Conservation (phyloP, 257 asterid species). For the Echites panduratus region DNA sequence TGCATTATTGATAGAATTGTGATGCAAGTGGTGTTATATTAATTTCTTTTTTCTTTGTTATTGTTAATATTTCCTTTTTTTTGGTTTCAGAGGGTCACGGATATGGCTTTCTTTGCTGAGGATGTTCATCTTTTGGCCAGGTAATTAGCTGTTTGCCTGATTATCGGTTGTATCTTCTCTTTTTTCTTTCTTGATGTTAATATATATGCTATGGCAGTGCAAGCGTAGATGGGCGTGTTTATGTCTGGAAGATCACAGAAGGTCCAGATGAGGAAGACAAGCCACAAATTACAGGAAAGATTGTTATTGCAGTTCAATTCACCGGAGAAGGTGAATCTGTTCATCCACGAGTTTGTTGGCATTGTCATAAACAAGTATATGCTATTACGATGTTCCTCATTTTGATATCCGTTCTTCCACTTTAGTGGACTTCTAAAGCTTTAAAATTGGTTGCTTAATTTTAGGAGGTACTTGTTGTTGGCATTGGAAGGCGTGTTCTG, state of each 20-base stretch:
- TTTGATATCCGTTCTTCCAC: constrained; percentile 1
- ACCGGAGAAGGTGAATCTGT: constrained; percentile 79
- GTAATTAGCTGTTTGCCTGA: constrained; percentile 30
- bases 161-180: constrained; percentile 4
- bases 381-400: constrained; percentile 5
- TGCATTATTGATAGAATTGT: not conserved
- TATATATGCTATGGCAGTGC: constrained; percentile 53
- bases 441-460: constrained; percentile 11
- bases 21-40: not conserved
- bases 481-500: constrained; percentile 64
- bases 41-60: not conserved
- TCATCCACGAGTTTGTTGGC: constrained; percentile 99
- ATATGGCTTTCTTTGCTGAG: constrained; percentile 99
- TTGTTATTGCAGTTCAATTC: constrained; percentile 69
- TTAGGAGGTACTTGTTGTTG: constrained; percentile 96
- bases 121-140: constrained; percentile 98
- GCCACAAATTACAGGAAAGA: constrained; percentile 79
- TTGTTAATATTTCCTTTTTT: constrained; percentile 3
- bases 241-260: constrained; percentile 92
- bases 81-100: constrained; percentile 88
- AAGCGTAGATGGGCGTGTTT: constrained; percentile 91
- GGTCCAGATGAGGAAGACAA: constrained; percentile 93
- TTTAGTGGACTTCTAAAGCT: constrained; percentile 3
- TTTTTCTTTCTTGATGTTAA: constrained; percentile 18
- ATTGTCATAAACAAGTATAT: constrained; percentile 90